Base-by-base conservation (phyloP, 108 stramenopile genomes). In the Cyclotella sp. region DNA sequence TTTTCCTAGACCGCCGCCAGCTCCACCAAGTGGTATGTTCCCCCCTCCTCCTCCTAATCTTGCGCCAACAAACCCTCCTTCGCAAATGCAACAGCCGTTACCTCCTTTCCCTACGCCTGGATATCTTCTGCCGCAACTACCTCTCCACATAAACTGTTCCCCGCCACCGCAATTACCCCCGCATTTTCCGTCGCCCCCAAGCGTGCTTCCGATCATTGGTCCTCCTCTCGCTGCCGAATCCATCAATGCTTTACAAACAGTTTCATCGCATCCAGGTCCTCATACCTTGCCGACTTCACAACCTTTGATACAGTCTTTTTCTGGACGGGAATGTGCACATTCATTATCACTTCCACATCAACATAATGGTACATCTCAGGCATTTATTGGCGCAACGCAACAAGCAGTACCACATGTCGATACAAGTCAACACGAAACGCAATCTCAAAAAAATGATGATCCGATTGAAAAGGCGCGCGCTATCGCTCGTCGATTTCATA, bases 401-500 rank as follows among this genome's bases (percentile, higher is more conserved):
- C 60, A 57, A 18, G 12, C 6, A 13, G 16, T 19, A 11, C 60
- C 0, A 15, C 49, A 51, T 15, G 24, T 22, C 34, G 34, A 34
- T 34, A 2, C 34, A 5, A 5, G 34, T 34, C 34, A 2, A 34
- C 14, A 18, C 0, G 19, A 21, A 64, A 65, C 52, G 40, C 46
- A 54, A 70, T 34, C 27, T n/a, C 47, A 49, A n/a, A 3, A 49
- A 3, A 7, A 7, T 22, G 24, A 27, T n/a, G 73, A 74, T 63
- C 24, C 81, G 52, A 71, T 81, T 9, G 73, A 70, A 65, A 82
- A 66, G 59, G 81, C 74, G 28, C 73, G 81, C 8, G 74, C 74
- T 13, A 75, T 82, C 21, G 81, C 81, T 30, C 63, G 45, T 24
- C 69, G 74, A 43, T 82, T 82, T 47, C 81, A 71, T 59, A 54